Base-by-base conservation (phyloP, 2,329 filamentous ascomycete genomes). In the Podosphaera xanthii region DNA sequence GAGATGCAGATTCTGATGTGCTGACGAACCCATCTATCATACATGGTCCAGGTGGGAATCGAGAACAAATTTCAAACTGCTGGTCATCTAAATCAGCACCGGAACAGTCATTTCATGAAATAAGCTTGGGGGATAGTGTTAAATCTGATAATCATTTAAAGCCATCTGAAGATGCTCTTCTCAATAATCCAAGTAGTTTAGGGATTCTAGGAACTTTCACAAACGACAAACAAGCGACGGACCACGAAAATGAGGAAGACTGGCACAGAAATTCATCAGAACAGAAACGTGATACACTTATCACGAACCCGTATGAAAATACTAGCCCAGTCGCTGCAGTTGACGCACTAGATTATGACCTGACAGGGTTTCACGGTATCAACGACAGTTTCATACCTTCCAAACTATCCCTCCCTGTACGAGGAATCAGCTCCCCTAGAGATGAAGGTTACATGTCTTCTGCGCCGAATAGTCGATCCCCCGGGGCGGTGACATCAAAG, bases 401-500 rank as follows among this genome's bases (percentile, higher is more conserved):
- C 6, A 67, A 67, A 54, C 60, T 68, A 14, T 62, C 62, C 12
- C 69, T 65, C 52, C 52, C 60, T 57, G 72, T 79, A 70, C 76
- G 82, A 68, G 78, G 79, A 56, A 70, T 75, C 65, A 79, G 75
- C 50, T 76, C 77, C 61, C 79, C 74, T 61, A 86, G 83, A 69
- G 87, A 96, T 67, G 91, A 97, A 73, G 91, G 90, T 6, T 97
- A 96, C 71, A 90, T 91, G 64, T 94, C 91, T 33, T 87, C 80
- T 65, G 77, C 77, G 35, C 67, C 67, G 40, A 79, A 81, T 66
- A 77, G 74, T 62, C 75, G 78, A 63, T 76, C 75, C 57, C 71
- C 73, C 12, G 75, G 73, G 59, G 67, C 69, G 48, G 69, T 70
- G 57, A 76, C 74, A 4, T 75, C 76, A 10, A 73, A 76, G 58